Evolutionary conservation across 805 yeast genomes (phyloP), one percentile per base, ranked within the genome.

Genomic region (Wickerhamiella parazyma): DNA sequence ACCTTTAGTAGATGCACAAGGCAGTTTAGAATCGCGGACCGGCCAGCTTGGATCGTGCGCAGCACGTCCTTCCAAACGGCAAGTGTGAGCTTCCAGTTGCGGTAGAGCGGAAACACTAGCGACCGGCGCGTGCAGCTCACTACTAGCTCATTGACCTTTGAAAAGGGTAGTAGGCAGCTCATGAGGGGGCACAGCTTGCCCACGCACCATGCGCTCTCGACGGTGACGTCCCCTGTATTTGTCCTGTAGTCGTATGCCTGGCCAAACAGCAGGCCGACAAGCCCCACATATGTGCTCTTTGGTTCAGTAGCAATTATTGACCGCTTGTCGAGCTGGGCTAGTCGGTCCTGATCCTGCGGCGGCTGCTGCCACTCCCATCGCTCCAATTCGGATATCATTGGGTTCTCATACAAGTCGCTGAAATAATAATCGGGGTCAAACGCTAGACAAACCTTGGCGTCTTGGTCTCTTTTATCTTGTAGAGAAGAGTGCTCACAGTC

Each of bases 191-290:
- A 65, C 18, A 91, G 53, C 51, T 80, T 86, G 1, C 98, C 98
- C 4, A 91, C 71, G 0, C 89, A 78, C 98, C 98, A 91, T 0
- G 93, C 84, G 45, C 94, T 80, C 60, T 91, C 98, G 4, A 82
- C 76, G 14, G 75, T 84, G 42, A 75, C 73, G 14, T 68, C 75
- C n/a, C 77, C 78, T 54, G 73, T 75, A 29, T 79, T 84, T 43
- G 80, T 80, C 29, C 95, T 65, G 40, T 71, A 61, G 49, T 91
- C 96, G 57, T 78, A 86, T 42, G 73, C 71, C 52, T 76, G 81
- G 1, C 80, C 76, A 60, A 81, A 91, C 16, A 91, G 51, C 0
- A 87, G 49, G 18, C 82, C 74, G 0, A 85, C 56, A 1, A 89
- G 59, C 0, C 82, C 69, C 33, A 78, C 67, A 52, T 84, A 78